These are phyloP conservation scores for Kwoniella europaea DNA, from an alignment of 768 basidiomycete genomes.

Conservation along the genomic window DNA sequence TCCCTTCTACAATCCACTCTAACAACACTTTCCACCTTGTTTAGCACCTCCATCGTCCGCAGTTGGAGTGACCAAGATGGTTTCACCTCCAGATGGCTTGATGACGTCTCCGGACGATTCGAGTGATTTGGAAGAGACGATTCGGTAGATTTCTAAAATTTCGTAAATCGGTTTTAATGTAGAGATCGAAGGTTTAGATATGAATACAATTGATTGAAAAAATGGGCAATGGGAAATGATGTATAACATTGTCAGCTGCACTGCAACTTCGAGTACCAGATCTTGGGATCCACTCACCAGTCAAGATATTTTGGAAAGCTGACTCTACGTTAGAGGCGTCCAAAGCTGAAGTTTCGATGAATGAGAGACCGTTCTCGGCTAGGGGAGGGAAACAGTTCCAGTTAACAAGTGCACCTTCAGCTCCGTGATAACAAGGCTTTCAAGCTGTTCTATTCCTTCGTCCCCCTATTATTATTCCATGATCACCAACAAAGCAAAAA, in stretches of 20 bases:
- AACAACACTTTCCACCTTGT: constrained; percentile 61
- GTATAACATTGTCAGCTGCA: neutral
- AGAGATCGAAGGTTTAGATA: neutral
- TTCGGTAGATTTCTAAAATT: constrained; percentile 87
- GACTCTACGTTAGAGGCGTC: constrained; percentile 98
- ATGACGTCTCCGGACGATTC: constrained; percentile 80
- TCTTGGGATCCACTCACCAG: constrained; percentile 65
- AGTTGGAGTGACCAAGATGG: constrained; percentile 81
- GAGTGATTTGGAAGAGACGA: constrained; percentile 92
- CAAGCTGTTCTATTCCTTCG: no score
- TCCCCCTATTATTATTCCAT: no score
- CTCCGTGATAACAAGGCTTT: no score
- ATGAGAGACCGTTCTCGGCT: constrained; percentile 87
- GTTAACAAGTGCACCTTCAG: no score
- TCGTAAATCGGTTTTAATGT: neutral
- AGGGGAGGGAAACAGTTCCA: neutral
- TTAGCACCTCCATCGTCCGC: constrained; percentile 59
- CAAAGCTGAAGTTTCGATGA: constrained; percentile 99
- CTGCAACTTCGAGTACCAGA: no score
- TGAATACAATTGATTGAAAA: neutral
- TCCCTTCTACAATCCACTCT: constrained; percentile 6
- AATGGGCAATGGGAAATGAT: neutral
- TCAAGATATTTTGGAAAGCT: constrained; percentile 95
- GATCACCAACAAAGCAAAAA: no score
- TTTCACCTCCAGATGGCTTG: constrained; percentile 74